Evolutionary conservation across 305 asterid species (phyloP).

Genomic region (Nicotiana rustica): DNA sequence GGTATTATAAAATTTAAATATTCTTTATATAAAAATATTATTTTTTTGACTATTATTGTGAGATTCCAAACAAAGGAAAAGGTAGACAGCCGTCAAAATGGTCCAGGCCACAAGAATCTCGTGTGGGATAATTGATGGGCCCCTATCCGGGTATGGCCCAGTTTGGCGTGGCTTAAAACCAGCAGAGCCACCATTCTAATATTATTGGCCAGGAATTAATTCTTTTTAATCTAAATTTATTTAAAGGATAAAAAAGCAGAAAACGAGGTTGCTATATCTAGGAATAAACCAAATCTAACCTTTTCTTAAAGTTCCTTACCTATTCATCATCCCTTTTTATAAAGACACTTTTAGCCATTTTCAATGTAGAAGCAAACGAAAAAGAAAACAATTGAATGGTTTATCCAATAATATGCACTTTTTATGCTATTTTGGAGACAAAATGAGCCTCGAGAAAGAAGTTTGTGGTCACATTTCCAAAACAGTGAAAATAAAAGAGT

Average conservation of each 20-base stretch:
- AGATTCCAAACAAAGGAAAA: not conserved
- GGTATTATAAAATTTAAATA: too few relatives aligned
- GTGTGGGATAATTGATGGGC: constrained; percentile 44
- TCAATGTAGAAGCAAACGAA: too few relatives aligned
- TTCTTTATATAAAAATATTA: too few relatives aligned
- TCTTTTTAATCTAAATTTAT: not conserved
- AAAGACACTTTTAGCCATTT: too few relatives aligned
- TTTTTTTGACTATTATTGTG: too few relatives aligned
- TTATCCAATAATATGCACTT: not conserved
- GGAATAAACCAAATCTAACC: constrained; percentile 33
- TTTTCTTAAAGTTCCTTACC: not conserved
- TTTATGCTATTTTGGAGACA: not conserved
- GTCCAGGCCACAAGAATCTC: constrained; percentile 66
- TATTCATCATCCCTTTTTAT: too few relatives aligned
- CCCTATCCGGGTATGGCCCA: constrained; percentile 41
- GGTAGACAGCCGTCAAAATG: constrained; percentile 66
- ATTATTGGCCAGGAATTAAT: not conserved
- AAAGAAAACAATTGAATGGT: too few relatives aligned
- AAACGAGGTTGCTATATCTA: constrained; percentile 32
- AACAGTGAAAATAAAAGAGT: too few relatives aligned
- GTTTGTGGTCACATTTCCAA: too few relatives aligned
- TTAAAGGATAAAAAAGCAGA: constrained; percentile 28
- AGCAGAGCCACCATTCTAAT: not conserved
- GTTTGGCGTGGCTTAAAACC: not conserved
- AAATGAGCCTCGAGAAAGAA: too few relatives aligned